A percentile compares a stretch with the other conserved stretches of the same genome.
phyloP scores from a whole-genome alignment of 2,329 filamentous ascomycete genomes.

The Colletotrichum sidae region DNA sequence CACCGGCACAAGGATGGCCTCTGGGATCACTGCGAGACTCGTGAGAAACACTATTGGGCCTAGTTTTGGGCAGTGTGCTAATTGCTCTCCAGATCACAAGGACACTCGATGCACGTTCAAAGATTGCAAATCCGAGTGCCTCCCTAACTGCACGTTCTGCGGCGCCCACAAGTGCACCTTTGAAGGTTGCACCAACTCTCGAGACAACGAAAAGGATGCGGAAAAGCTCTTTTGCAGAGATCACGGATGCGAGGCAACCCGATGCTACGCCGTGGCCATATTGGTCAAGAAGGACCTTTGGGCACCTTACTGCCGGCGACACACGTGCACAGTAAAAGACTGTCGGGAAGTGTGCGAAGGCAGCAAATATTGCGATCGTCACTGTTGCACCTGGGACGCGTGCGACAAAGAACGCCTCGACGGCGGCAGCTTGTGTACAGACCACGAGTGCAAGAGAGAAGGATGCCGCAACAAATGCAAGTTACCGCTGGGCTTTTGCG shows the following conservation, averaged over 20 bases:
- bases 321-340: conserved; percentile 25
- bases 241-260: conserved; percentile 19
- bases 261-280: conserved; percentile 27
- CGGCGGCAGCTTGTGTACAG: conserved; percentile 18
- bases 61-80: background rate
- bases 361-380: conserved; percentile 12
- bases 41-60: background rate
- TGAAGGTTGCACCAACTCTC: conserved; percentile 26
- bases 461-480: conserved; percentile 14
- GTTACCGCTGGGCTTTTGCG: conserved; percentile 24
- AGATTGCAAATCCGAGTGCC: conserved; percentile 6
- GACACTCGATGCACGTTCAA: conserved; percentile 23
- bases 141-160: conserved; percentile 9
- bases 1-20: conserved; percentile 5
- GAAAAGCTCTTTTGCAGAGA: conserved; percentile 29
- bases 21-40: conserved; percentile 26
- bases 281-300: conserved; percentile 11
- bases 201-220: conserved; percentile 23
- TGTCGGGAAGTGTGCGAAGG: conserved; percentile 21
- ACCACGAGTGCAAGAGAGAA: conserved; percentile 27
- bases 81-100: conserved; percentile 6
- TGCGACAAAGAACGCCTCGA: conserved; percentile 18
- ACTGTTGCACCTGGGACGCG: conserved; percentile 23
- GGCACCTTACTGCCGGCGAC: conserved; percentile 25
- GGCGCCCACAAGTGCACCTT: conserved; percentile 28